Conservation (phyloP, 2,329 filamentous ascomycete species). For the Colletotrichum tropicicola region DNA sequence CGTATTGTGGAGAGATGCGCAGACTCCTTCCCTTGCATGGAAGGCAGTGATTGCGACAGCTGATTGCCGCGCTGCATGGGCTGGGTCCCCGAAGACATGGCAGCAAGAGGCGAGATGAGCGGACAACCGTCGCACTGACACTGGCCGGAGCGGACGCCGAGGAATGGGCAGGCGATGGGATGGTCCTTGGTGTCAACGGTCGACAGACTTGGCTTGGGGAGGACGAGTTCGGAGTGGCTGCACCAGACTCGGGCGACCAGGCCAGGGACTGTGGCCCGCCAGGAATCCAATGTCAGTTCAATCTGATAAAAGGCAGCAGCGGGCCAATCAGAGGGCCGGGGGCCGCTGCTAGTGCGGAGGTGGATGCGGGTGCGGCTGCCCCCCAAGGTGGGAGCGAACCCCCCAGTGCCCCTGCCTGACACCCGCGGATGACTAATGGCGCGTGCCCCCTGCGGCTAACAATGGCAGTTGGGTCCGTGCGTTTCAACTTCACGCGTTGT, state of each 20-base stretch:
- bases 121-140: background rate
- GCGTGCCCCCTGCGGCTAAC: slow-evolving; percentile 26
- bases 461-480: slow-evolving; percentile 39
- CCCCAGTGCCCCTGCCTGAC: slow-evolving; percentile 4
- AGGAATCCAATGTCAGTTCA: too few relatives aligned
- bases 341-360: slow-evolving; percentile 13
- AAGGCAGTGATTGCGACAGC: background rate
- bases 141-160: background rate
- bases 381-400: slow-evolving; percentile 13
- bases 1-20: background rate
- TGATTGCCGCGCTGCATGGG: background rate
- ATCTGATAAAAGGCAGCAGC: slow-evolving; percentile 14
- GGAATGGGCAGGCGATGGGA: background rate
- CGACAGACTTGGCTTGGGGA: background rate
- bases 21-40: background rate
- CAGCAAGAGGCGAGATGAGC: background rate
- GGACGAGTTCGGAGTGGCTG: slow-evolving; percentile 12
- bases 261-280: slow-evolving; percentile 5
- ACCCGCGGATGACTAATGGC: slow-evolving; percentile 30
- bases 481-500: slow-evolving; percentile 50
- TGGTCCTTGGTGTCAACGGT: background rate
- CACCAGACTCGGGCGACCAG: background rate
- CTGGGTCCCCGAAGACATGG: too few relatives aligned
- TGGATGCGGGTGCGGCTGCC: slow-evolving; percentile 26
- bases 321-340: slow-evolving; percentile 10